Evolutionary conservation across 305 asterid species (phyloP).

Genomic region (Fraxinus nigra): DNA sequence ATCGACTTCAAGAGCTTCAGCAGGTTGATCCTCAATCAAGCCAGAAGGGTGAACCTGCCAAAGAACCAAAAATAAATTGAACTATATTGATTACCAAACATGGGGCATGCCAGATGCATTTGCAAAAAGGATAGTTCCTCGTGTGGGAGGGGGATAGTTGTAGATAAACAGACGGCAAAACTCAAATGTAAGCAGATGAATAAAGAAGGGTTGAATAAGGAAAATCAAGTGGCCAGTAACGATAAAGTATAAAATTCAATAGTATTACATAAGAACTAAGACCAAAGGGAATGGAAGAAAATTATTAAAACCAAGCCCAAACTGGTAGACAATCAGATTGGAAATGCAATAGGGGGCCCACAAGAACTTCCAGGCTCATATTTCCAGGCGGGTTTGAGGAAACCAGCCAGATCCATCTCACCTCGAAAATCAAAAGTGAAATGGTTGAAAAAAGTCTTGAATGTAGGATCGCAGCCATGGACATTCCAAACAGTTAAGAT

Average conservation of each 20-base stretch:
- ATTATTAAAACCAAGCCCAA: neutral
- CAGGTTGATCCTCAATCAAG: slow-evolving; percentile 69
- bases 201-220: slow-evolving; percentile 19
- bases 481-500: neutral
- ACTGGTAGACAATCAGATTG: neutral
- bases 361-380: neutral
- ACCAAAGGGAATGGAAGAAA: neutral
- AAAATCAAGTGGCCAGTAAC: neutral
- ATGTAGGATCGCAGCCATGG: neutral
- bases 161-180: neutral
- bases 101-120: neutral
- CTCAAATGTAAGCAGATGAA: neutral
- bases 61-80: neutral
- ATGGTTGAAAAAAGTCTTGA: neutral
- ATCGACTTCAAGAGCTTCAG: slow-evolving; percentile 80
- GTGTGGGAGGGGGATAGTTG: neutral
- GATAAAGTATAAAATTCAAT: neutral
- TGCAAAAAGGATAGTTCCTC: neutral
- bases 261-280: neutral
- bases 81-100: neutral
- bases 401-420: neutral
- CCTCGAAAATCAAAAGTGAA: neutral
- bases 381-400: neutral
- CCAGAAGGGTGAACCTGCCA: slow-evolving; percentile 57
- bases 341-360: neutral